These are phyloP conservation scores for Peltaster fructicola DNA, from an alignment of 2,329 filamentous ascomycete genomes.

Conservation along the genomic window DNA sequence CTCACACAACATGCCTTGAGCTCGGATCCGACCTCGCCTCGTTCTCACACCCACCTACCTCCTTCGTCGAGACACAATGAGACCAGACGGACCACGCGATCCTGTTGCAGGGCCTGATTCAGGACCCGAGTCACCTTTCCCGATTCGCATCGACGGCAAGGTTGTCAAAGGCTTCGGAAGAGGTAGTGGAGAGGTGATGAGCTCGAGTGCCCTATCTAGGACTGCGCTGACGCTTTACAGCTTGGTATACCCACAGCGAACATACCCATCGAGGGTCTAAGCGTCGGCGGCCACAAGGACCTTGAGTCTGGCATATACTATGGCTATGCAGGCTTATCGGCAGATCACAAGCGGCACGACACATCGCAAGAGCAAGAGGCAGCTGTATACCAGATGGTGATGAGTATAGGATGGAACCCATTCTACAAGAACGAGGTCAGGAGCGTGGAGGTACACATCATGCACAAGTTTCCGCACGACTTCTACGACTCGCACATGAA, in stretches of 20 bases:
- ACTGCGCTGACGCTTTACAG: slow-evolving; percentile 31
- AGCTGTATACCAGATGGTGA: slow-evolving; percentile 63
- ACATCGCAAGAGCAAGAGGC: slow-evolving; percentile 7
- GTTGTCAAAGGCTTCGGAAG: slow-evolving; percentile 89
- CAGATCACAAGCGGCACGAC: slow-evolving; percentile 8
- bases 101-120: slow-evolving; percentile 53
- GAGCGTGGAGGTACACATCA: slow-evolving; percentile 47
- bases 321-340: slow-evolving; percentile 59
- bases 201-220: neutral
- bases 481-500: slow-evolving; percentile 76
- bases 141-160: slow-evolving; percentile 64
- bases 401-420: slow-evolving; percentile 92
- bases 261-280: slow-evolving; percentile 50
- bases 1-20: too few relatives aligned
- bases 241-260: slow-evolving; percentile 96
- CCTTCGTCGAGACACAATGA: slow-evolving; percentile 7
- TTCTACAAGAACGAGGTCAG: slow-evolving; percentile 87
- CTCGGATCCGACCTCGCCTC: too few relatives aligned
- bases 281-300: slow-evolving; percentile 45
- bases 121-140: slow-evolving; percentile 64
- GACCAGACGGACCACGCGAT: slow-evolving; percentile 39
- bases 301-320: slow-evolving; percentile 78
- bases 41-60: neutral
- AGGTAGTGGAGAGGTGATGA: slow-evolving; percentile 77
- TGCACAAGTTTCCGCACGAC: slow-evolving; percentile 58